Evolutionary conservation across 331 rosid genomes (phyloP), one percentile per base, ranked within the genome.

Genomic region (Erythrophleum ivorense): DNA sequence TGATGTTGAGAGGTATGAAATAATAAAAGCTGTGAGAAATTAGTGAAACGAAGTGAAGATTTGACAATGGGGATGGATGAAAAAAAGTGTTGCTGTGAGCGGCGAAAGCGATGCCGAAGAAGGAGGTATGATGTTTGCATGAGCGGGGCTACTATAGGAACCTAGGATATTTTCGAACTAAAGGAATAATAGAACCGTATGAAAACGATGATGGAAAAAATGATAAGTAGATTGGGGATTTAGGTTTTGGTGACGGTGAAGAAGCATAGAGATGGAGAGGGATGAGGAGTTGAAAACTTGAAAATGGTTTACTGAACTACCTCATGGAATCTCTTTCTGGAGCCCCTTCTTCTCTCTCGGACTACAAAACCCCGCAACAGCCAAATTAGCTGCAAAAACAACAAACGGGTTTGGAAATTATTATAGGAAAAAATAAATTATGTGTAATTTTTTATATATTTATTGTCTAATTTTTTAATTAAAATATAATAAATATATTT

Each of bases 81-180:
- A 69, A 82, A 78, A 16, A 70, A 73, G 75, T 76, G 63, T 6
- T 72, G 87, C 41, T 48, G 64, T 43, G 82, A 73, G 57, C 77
- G 88, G 85, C 87, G 89, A 57, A 92, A 83, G 58, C 87, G 89
- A 67, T 84, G 87, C 79, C 88, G 90, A 73, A 84, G 83, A 68
- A 87, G 74, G 67, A 70, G 60, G 52, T 88, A 82, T 59, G 93
- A 81, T 71, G 85, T 88, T 88, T 81, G 87, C 95, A 90, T 86
- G 77, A 24, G 76, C 48, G 7, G 8, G 11, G 78, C 34, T 43
- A 52, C 79, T 81, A 79, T 76, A 24, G 29, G 29, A 24, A 24
- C 73, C 13, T 5, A 5, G 41, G 11, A 77, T 50, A 77, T 1
- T 48, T 63, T 34, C 64, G 7, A 46, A 34, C 41, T 4, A 2